A percentile compares a stretch with the other conserved stretches of the same genome.
phyloP scores from a whole-genome alignment of 768 basidiomycete genomes.

The Leucocoprinus leucothites region DNA sequence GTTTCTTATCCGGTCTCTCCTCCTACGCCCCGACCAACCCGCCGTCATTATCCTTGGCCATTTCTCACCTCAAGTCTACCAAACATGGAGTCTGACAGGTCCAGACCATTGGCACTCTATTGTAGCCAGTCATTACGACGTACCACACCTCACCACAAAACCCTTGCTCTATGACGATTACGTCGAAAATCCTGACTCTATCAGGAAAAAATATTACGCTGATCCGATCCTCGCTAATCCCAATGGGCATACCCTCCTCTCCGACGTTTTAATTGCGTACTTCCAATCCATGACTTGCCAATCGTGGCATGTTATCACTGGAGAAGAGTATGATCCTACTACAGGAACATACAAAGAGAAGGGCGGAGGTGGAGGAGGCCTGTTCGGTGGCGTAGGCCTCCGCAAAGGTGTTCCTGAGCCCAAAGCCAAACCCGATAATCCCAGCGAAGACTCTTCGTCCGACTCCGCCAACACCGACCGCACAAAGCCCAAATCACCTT shows the following conservation, averaged over 20 bases:
- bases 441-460: slow-evolving; percentile 23
- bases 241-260: slow-evolving; percentile 78
- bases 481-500: slow-evolving; percentile 18
- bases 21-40: slow-evolving; percentile 86
- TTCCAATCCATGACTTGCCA: slow-evolving; percentile 87
- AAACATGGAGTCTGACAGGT: slow-evolving; percentile 78
- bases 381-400: slow-evolving; percentile 84
- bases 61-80: slow-evolving; percentile 84
- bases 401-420: slow-evolving; percentile 73
- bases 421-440: slow-evolving; percentile 26
- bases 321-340: slow-evolving; percentile 55
- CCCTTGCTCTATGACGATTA: slow-evolving; percentile 80
- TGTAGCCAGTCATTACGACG: slow-evolving; percentile 96
- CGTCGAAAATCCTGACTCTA: slow-evolving; percentile 65
- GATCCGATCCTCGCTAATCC: slow-evolving; percentile 83
- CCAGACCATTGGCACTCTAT: slow-evolving; percentile 87
- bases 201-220: slow-evolving; percentile 66
- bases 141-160: slow-evolving; percentile 89
- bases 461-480: slow-evolving; percentile 21
- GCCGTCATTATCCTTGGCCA: slow-evolving; percentile 95
- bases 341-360: slow-evolving; percentile 37
- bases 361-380: slow-evolving; percentile 30
- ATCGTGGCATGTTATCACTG: slow-evolving; percentile 76
- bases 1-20: slow-evolving; percentile 86
- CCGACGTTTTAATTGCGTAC: slow-evolving; percentile 91